phyloP scores from a whole-genome alignment of 257 asterid species.

The Catharanthus roseus region DNA sequence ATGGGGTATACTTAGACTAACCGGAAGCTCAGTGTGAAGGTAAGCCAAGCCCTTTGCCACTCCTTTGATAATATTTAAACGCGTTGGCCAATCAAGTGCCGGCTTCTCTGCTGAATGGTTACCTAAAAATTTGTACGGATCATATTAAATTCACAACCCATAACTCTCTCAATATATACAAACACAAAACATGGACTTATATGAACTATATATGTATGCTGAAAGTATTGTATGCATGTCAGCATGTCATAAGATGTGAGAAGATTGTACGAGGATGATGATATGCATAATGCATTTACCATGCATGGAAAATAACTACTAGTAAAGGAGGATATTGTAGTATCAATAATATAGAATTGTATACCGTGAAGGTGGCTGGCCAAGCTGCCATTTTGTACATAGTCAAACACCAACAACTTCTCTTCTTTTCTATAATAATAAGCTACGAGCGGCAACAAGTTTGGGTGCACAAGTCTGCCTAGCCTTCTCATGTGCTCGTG shows the following conservation, averaged over 20 bases:
- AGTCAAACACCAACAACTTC: slow-evolving; percentile 71
- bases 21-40: slow-evolving; percentile 60
- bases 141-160: no score
- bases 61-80: slow-evolving; percentile 77
- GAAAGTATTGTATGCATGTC: background rate
- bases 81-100: slow-evolving; percentile 57
- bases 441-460: slow-evolving; percentile 69
- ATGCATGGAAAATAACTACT: background rate
- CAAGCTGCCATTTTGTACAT: slow-evolving; percentile 57
- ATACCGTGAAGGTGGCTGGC: slow-evolving; percentile 66
- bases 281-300: no score
- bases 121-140: slow-evolving; percentile 29
- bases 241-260: no score
- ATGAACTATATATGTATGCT: background rate
- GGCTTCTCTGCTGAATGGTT: slow-evolving; percentile 40
- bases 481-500: slow-evolving; percentile 89
- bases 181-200: background rate
- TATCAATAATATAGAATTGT: background rate
- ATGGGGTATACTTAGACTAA: slow-evolving; percentile 52
- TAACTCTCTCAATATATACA: no score
- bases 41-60: slow-evolving; percentile 58
- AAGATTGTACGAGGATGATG: no score
- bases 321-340: background rate
- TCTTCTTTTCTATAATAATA: slow-evolving; percentile 85
- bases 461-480: slow-evolving; percentile 60